Base-by-base conservation (phyloP, 2,329 filamentous ascomycete genomes). In the Aspergillus arachidicola region DNA sequence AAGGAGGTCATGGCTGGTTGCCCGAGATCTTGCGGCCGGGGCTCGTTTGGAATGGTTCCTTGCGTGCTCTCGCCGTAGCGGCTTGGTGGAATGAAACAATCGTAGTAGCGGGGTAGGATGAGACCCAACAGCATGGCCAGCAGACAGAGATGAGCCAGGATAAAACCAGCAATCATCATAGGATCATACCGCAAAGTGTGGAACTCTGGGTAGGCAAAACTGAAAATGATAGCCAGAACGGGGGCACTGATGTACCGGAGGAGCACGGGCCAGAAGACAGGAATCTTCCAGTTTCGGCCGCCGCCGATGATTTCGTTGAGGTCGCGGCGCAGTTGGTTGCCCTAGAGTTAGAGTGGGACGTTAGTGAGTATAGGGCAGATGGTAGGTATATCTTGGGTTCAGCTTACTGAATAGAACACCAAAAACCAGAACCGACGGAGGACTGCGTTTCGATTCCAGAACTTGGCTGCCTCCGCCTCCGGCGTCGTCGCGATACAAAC, bases 271-370 rank as follows among this genome's bases (percentile, higher is more conserved):
- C 84, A 84, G 70, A 86, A 83, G 58, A 68, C 63, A 0, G 85
- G 85, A 28, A 87, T 85, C 3, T 72, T 80, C 85, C 85, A 87
- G 73, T 87, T 87, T 43, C 81, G 82, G 57, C 83, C 84, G 4
- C 75, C 77, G 10, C 82, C 84, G 26, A 87, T 81, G 34, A 86
- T 82, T 4, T 81, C 69, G 64, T 87, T 87, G 28, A 87, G 80
- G 66, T 87, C 85, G 30, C 80, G 80, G 38, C 82, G 79, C 23
- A 87, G 79, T 77, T 87, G 85, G 65, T 86, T 84, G 56, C 84
- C 84, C 83, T 86, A 38, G 14, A 55, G 1, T 26, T 2, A 26
- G 4, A 7, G 58, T 19, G 30, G 5, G 7, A 50, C 14, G 14
- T 68, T 50, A 63, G 55, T 59, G 41, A 11, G 21, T 38, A 28